Conservation (phyloP, 1,284 basidiomycete genomes). For the Ustilago nuda region DNA sequence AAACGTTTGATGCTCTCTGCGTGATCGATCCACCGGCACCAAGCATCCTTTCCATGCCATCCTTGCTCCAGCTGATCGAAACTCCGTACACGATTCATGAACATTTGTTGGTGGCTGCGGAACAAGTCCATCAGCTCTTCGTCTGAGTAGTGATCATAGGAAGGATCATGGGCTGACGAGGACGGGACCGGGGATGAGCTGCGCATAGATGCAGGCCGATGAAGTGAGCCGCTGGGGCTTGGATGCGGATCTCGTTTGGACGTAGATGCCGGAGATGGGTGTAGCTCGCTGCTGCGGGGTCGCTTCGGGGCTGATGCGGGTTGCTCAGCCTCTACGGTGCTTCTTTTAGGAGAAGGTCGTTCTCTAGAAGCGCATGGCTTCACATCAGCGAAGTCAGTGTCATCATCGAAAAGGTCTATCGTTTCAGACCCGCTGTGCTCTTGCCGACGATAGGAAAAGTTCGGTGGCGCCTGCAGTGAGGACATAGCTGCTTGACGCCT, state of each 20-base stretch:
- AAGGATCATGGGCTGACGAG: background rate
- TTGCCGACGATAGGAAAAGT: slow-evolving; percentile 10
- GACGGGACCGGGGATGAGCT: background rate
- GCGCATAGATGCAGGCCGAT: background rate
- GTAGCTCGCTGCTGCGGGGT: background rate
- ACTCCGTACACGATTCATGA: background rate
- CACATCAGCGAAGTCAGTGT: slow-evolving; percentile 12
- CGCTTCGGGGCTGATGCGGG: slow-evolving; percentile 12
- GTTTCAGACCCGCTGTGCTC: slow-evolving; percentile 20
- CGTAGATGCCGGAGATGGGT: background rate
- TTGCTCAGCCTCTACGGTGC: background rate
- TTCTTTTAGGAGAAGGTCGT: slow-evolving; percentile 26
- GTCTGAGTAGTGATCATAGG: slow-evolving; percentile 6
- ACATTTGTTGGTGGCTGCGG: background rate
- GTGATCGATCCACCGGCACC: background rate
- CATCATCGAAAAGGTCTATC: slow-evolving; percentile 28
- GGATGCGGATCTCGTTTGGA: slow-evolving; percentile 18
- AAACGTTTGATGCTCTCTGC: background rate
- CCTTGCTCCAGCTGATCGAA: background rate
- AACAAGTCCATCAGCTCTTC: slow-evolving; percentile 10
- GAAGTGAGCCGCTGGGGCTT: slow-evolving; percentile 12
- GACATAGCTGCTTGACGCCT: background rate
- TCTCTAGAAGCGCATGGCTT: background rate
- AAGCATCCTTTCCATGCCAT: slow-evolving; percentile 4
- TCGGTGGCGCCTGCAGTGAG: background rate